Evolutionary conservation across 805 yeast genomes (phyloP), one percentile per base, ranked within the genome.

Genomic region (Isabelozyma rhagii): DNA sequence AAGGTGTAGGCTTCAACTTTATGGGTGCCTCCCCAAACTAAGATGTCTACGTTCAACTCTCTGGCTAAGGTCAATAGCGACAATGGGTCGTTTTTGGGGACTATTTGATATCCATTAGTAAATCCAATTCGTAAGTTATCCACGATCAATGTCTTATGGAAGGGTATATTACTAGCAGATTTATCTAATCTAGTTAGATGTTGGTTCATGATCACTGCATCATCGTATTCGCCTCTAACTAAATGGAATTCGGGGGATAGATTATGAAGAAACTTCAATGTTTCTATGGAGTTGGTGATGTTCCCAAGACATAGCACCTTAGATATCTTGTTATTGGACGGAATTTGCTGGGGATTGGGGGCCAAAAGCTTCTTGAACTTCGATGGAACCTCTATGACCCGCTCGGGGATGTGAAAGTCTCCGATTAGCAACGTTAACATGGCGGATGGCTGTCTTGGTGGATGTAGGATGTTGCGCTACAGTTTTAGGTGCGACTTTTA

Each of bases 21-120:
- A 64, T 90, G 96, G 1, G 96, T 87, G 0, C 97, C 96, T 11
- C 98, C 97, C 87, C 94, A 90, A 11, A 94, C 75, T 55, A 94
- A 72, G 5, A 94, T 80, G 66, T 94, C 98, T 39, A 89, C 97
- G 63, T 92, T 96, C 76, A 92, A 77, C 68, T 90, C 90, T 52
- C 99, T 78, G 1, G 98, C 97, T 51, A 87, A 78, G 0, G 88
- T 81, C 52, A 89, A 74, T 48, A 94, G 73, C 44, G 96, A 84
- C 58, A 92, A 81, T 3, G 97, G 96, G 61, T 94, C 98, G 43
- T 83, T 83, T 51, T 83, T 82, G 1, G 99, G 98, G 8, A 92
- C 85, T 1, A 91, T 74, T 27, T 86, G 85, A 64, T 84, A 85
- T 5, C 97, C 97, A 58, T 89, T 85, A 11, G 93, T 83, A 55